phyloP scores from a whole-genome alignment of 495 filamentous ascomycete genomes.

The Daldinia bambusicola region DNA sequence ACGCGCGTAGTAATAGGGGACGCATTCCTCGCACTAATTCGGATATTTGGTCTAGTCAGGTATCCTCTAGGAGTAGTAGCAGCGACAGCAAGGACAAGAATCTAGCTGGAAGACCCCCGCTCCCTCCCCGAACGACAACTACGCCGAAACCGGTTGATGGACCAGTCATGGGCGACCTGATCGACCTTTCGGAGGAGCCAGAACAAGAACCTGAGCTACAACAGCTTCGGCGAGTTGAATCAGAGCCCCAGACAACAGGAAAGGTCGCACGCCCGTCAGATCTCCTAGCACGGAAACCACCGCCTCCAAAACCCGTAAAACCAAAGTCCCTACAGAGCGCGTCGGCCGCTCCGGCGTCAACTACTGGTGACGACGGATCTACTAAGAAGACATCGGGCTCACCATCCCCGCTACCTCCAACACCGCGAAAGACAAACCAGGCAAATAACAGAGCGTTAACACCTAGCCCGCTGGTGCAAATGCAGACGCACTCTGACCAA shows the following conservation, averaged over 20 bases:
- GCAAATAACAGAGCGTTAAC: constrained; percentile 8
- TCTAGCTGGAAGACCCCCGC: constrained; percentile 40
- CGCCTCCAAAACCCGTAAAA: constrained; percentile 73
- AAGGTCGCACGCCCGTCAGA: constrained; percentile 55
- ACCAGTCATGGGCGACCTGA: constrained; percentile 66
- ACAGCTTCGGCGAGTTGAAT: constrained; percentile 48
- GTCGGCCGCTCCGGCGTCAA: constrained; percentile 37
- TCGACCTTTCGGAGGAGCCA: constrained; percentile 62
- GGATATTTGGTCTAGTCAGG: constrained; percentile 32
- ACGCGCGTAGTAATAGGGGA: constrained; percentile 28
- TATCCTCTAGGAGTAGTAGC: constrained; percentile 42
- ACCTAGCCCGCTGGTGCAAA: constrained; percentile 50
- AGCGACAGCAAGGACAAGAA: constrained; percentile 46
- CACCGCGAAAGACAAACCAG: constrained; percentile 39
- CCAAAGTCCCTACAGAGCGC: constrained; percentile 69
- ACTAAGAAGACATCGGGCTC: constrained; percentile 33
- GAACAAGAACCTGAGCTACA: constrained; percentile 48
- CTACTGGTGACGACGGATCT: constrained; percentile 21
- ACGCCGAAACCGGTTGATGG: constrained; percentile 41
- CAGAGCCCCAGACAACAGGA: constrained; percentile 39
- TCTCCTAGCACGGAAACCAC: constrained; percentile 49
- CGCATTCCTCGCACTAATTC: constrained; percentile 27
- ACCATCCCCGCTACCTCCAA: constrained; percentile 42
- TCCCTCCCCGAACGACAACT: constrained; percentile 51
- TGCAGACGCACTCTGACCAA: constrained; percentile 48